Percentiles rank a stretch among this genome's conserved stretches.
phyloP scores from a whole-genome alignment of 208 protist species.

The Zelonia costaricensis region DNA sequence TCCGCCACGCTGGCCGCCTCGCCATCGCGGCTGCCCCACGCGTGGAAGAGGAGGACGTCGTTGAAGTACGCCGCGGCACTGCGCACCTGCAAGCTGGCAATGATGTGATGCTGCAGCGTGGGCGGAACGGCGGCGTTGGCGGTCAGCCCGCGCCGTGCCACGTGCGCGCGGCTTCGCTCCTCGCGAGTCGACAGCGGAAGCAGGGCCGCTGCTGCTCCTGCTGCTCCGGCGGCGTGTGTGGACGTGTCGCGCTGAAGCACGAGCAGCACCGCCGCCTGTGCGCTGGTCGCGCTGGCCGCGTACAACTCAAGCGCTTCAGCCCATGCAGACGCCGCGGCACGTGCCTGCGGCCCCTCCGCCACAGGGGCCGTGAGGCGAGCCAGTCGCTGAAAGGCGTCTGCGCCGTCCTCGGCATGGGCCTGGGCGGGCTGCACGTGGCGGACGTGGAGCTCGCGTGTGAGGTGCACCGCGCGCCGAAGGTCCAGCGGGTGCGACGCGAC shows the following conservation, averaged over 20 bases:
- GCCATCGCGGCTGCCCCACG: slow-evolving; percentile 1
- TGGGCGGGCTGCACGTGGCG: slow-evolving; percentile 24
- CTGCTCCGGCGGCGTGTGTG: not conserved
- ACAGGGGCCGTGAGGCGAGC: not conserved
- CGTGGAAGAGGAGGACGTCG: slow-evolving; percentile 6
- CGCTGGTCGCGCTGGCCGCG: slow-evolving; percentile 9
- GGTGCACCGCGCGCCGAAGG: slow-evolving; percentile 12
- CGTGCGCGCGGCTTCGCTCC: slow-evolving; percentile 13
- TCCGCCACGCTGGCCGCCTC: slow-evolving; percentile 1
- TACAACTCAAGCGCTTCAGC: slow-evolving; percentile 18
- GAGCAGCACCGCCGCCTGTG: slow-evolving; percentile 24
- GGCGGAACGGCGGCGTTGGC: not conserved
- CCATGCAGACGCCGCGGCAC: not conserved
- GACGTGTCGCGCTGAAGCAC: slow-evolving; percentile 12
- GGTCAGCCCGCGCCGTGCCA: slow-evolving; percentile 1
- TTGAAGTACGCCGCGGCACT: slow-evolving; percentile 12
- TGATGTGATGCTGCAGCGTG: not conserved
- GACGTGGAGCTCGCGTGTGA: slow-evolving; percentile 10
- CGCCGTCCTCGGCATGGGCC: slow-evolving; percentile 31
- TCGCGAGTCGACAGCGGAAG: slow-evolving; percentile 4
- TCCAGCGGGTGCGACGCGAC: slow-evolving; percentile 26
- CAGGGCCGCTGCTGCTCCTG: not conserved
- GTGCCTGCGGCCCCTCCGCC: not conserved
- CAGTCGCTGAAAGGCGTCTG: slow-evolving; percentile 18
- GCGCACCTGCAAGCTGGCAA: not conserved